phyloP scores from a whole-genome alignment of 2,329 filamentous ascomycete genomes.

The Xylaria sp. region DNA sequence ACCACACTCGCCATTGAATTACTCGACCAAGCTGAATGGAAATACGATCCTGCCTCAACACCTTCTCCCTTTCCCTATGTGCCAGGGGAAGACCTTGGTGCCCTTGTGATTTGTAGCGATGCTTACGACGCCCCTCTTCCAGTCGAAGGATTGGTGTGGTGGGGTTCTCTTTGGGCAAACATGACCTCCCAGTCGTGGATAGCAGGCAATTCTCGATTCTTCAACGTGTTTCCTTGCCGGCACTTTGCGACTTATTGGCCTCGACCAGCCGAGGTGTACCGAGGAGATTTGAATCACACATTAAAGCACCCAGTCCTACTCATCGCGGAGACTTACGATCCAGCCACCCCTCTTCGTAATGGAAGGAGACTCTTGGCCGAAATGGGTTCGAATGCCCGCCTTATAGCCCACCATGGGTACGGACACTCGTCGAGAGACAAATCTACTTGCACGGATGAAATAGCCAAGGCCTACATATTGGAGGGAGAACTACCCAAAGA shows the following conservation, averaged over 20 bases:
- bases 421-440: conserved; percentile 60
- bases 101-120: conserved; percentile 60
- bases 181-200: conserved; percentile 61
- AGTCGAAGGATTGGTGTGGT: conserved; percentile 56
- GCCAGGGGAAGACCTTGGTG: conserved; percentile 54
- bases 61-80: conserved; percentile 47
- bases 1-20: conserved; percentile 55
- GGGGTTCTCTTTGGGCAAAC: conserved; percentile 58
- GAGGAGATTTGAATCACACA: conserved; percentile 58
- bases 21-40: conserved; percentile 55
- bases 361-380: conserved; percentile 57
- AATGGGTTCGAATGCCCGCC: conserved; percentile 61
- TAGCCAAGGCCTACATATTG: conserved; percentile 56
- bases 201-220: conserved; percentile 60
- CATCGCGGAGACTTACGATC: conserved; percentile 62
- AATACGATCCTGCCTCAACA: conserved; percentile 55
- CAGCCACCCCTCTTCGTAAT: conserved; percentile 62
- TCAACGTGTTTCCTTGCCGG: conserved; percentile 57
- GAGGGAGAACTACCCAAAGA: conserved; percentile 55
- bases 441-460: conserved; percentile 58
- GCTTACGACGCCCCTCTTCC: conserved; percentile 57
- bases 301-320: conserved; percentile 59
- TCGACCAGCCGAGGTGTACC: conserved; percentile 58
- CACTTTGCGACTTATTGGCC: conserved; percentile 60
- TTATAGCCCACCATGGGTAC: conserved; percentile 62